These are phyloP conservation scores for Scleromitrula shiraiana DNA, from an alignment of 2,329 filamentous ascomycete species.

Conservation along the genomic window DNA sequence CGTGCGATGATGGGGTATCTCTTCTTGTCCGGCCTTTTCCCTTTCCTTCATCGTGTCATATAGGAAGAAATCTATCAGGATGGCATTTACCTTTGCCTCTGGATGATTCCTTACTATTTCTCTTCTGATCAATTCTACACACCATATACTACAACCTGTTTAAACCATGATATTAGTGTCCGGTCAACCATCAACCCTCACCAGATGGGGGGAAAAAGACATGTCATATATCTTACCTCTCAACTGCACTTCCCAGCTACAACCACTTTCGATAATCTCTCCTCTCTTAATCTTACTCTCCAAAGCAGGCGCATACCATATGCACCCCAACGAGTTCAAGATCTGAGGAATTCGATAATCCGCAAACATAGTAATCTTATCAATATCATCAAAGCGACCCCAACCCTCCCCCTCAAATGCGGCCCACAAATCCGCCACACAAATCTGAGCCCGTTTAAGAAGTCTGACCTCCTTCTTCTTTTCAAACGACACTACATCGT, in stretches of 20 bases:
- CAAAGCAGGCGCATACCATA: constrained; percentile 76
- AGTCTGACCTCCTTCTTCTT: constrained; percentile 66
- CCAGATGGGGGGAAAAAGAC: background rate
- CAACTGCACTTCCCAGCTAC: constrained; percentile 77
- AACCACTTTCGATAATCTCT: constrained; percentile 60
- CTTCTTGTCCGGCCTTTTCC: constrained; percentile 54
- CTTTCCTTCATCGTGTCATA: constrained; percentile 90
- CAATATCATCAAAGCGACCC: constrained; percentile 81
- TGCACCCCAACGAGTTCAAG: constrained; percentile 70
- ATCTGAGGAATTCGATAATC: constrained; percentile 97
- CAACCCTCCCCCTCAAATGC: constrained; percentile 77
- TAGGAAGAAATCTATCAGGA: constrained; percentile 93
- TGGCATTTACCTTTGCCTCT: constrained; percentile 68
- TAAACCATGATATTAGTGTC: background rate
- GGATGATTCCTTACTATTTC: constrained; percentile 72
- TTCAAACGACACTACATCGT: constrained; percentile 71
- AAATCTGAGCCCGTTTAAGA: constrained; percentile 90
- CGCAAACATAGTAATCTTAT: constrained; percentile 96
- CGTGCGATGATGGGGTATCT: constrained; percentile 77
- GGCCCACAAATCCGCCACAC: constrained; percentile 94
- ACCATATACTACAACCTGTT: constrained; percentile 86
- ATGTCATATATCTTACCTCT: too few relatives aligned
- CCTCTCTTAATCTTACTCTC: constrained; percentile 60
- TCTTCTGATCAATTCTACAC: constrained; percentile 76
- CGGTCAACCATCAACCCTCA: background rate